Base-by-base conservation (phyloP, 164 flowering plant genomes). In the grape (Vitis vinifera) region DNA sequence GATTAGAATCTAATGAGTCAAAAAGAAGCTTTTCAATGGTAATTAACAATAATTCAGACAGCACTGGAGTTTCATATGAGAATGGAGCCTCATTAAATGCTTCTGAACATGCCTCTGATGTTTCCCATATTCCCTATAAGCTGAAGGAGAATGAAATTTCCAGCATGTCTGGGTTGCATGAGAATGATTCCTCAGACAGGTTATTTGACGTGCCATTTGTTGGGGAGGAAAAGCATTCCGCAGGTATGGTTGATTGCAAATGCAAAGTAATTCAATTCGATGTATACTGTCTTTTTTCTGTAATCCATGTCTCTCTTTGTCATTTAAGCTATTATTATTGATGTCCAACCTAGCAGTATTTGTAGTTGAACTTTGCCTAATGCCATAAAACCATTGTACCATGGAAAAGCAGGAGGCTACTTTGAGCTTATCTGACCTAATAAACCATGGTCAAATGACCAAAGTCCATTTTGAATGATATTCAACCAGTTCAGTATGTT, bases 191-290 rank as follows among this genome's bases (percentile, higher is more conserved):
- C 73, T 73, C 85, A 15, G 88, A 84, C 55, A 73, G 59, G 68
- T 80, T 91, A 75, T 84, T 78, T 80, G 93, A 90, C 72, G 92
- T 87, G 71, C 88, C 94, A n/a, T 76, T 87, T 70, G 80, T 80
- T 67, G 81, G 70, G 62, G 87, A 85, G 59, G 91, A 80, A 66
- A 83, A 83, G 53, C 72, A 73, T n/a, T 29, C 74, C 77, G 73
- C 78, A 78, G 91, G 93, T 91, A 85, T 75, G 71, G 30, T 63
- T 73, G 15, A 51, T 79, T 23, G 30, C 19, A 37, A 12, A 47
- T 61, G 58, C 50, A 50, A 47, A 55, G 11, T 12, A 57, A 44
- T 66, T 23, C 27, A 9, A 27, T 23, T 23, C 0, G 0, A 13
- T 57, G 19, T 4, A 8, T 8, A 13, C 8, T 23, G 27, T 23